Conservation (phyloP, 257 asterid species). For the Solanum clarkiae region DNA sequence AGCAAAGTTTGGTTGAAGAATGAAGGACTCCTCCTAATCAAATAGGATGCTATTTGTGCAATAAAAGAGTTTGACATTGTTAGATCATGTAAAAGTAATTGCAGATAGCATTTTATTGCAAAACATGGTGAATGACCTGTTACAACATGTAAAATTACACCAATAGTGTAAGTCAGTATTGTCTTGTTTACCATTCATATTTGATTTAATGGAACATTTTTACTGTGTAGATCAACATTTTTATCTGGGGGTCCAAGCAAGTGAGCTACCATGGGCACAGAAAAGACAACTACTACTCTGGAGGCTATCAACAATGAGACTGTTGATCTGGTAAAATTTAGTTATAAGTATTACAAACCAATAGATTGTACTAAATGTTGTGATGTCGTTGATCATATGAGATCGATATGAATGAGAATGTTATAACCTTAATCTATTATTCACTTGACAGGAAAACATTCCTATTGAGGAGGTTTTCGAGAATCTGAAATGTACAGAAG, state of each 20-base stretch:
- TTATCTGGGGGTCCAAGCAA: background rate
- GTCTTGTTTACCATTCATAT: background rate
- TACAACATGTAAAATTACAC: background rate
- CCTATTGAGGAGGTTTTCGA: slow-evolving; percentile 24
- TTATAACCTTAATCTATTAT: background rate
- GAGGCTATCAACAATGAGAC: slow-evolving; percentile 18
- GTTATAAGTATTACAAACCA: background rate
- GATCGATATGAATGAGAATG: background rate
- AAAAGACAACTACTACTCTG: background rate
- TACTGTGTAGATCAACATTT: background rate
- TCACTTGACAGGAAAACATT: slow-evolving; percentile 12
- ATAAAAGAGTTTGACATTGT: background rate
- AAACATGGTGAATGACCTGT: background rate
- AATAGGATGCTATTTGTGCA: background rate
- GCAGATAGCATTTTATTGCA: background rate
- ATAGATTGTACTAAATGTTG: background rate
- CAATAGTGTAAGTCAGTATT: background rate
- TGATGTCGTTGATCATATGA: background rate
- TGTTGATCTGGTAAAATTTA: slow-evolving; percentile 14
- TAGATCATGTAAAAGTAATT: background rate
- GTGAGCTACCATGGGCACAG: slow-evolving; percentile 1
- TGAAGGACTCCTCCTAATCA: background rate
- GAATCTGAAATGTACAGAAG: slow-evolving; percentile 10
- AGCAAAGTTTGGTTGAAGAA: background rate
- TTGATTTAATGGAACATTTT: background rate